These are phyloP conservation scores for Blastomyces percursus DNA, from an alignment of 2,329 filamentous ascomycete genomes.

Conservation along the genomic window DNA sequence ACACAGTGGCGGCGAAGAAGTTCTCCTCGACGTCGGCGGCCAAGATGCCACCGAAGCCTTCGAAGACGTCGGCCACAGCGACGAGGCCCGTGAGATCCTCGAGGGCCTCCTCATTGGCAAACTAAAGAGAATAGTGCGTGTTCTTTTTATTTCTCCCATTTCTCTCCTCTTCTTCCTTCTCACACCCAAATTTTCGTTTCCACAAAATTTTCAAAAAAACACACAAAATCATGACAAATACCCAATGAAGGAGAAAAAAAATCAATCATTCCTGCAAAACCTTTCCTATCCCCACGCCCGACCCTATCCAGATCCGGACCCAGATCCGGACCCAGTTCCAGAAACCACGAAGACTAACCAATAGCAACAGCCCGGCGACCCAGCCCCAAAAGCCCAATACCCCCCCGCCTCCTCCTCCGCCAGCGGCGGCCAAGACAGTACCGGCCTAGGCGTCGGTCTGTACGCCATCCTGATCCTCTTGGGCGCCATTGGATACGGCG, in stretches of 20 bases:
- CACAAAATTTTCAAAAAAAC: background rate
- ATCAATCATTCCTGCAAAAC: background rate
- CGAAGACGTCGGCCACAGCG: slow-evolving; percentile 97
- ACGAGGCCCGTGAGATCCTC: slow-evolving; percentile 93
- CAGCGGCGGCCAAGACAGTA: slow-evolving; percentile 15
- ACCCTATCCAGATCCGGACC: too few relatives aligned
- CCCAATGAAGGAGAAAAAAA: background rate
- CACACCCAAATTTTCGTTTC: background rate
- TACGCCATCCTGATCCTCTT: slow-evolving; percentile 74
- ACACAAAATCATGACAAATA: background rate
- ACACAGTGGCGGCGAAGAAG: slow-evolving; percentile 88
- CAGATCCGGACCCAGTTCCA: too few relatives aligned
- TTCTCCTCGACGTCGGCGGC: slow-evolving; percentile 87
- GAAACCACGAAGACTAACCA: background rate
- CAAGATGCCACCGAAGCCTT: slow-evolving; percentile 97
- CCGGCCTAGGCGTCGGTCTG: slow-evolving; percentile 59
- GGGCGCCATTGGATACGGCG: slow-evolving; percentile 64
- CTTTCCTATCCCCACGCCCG: background rate
- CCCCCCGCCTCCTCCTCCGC: slow-evolving; percentile 29
- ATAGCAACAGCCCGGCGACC: slow-evolving; percentile 55
- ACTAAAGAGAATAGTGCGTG: slow-evolving; percentile 68
- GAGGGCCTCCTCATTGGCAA: slow-evolving; percentile 61
- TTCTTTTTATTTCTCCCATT: background rate
- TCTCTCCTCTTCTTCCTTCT: too few relatives aligned
- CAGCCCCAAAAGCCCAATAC: slow-evolving; percentile 52